Evolutionary conservation across 441 rosid species (phyloP).

Genomic region (Erysimum cheiri): DNA sequence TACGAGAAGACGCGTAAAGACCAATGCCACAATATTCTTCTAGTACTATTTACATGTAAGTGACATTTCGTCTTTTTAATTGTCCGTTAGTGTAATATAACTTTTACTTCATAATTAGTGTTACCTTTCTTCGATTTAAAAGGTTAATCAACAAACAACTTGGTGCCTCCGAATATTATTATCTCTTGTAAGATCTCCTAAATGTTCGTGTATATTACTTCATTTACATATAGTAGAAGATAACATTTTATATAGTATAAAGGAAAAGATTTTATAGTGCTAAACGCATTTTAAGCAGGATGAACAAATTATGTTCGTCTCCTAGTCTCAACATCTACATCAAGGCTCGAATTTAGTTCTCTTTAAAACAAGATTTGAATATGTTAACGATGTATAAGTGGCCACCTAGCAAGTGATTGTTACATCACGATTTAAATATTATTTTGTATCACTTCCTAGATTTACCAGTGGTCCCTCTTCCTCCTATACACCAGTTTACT

Average conservation of each 20-base stretch:
- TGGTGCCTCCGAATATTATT: background rate
- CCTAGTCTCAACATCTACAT: slow-evolving; percentile 11
- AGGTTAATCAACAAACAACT: background rate
- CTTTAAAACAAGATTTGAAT: background rate
- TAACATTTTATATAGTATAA: slow-evolving; percentile 28
- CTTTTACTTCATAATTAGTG: background rate
- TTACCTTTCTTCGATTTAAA: slow-evolving; percentile 21
- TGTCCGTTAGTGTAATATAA: background rate
- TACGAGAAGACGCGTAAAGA: background rate
- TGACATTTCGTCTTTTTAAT: slow-evolving; percentile 5
- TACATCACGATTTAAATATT: background rate
- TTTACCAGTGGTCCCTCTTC: slow-evolving; percentile 6
- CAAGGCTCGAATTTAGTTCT: slow-evolving; percentile 8
- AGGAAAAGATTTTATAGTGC: background rate
- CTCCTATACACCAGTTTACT: background rate
- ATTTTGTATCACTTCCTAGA: background rate
- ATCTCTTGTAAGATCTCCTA: background rate
- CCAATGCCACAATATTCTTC: background rate
- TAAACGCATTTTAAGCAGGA: slow-evolving; percentile 17
- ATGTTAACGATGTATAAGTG: slow-evolving; percentile 3
- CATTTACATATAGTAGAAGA: slow-evolving; percentile 9
- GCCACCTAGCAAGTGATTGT: slow-evolving; percentile 34
- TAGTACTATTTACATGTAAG: background rate
- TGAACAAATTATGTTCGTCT: background rate
- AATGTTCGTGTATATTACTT: background rate